phyloP scores from a whole-genome alignment of 2,329 filamentous ascomycete genomes.

The Penicillium polonicum region DNA sequence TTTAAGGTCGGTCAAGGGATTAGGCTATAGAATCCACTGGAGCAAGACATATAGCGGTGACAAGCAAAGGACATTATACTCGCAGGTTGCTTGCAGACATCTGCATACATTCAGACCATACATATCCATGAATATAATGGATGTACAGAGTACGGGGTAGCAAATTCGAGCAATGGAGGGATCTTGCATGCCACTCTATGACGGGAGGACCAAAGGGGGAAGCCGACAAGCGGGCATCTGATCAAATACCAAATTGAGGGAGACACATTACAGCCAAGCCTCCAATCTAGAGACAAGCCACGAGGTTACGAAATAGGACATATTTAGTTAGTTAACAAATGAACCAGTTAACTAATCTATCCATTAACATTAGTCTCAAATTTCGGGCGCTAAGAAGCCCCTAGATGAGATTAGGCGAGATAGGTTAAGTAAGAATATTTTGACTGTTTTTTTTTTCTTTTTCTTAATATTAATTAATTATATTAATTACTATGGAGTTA shows the following conservation, averaged over 20 bases:
- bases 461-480: background rate
- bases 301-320: background rate
- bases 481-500: background rate
- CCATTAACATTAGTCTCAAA: background rate
- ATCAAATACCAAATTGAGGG: conserved; percentile 14
- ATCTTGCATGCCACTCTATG: conserved; percentile 6
- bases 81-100: background rate
- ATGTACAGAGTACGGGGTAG: background rate
- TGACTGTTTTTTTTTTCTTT: background rate
- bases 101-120: background rate
- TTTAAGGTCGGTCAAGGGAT: background rate
- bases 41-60: conserved; percentile 8
- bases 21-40: too few species aligned
- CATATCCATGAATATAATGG: background rate
- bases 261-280: background rate
- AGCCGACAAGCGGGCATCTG: conserved; percentile 13
- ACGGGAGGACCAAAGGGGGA: conserved; percentile 22
- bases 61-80: background rate
- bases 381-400: conserved; percentile 7
- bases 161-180: background rate
- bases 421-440: background rate
- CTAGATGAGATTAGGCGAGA: background rate
- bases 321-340: background rate
- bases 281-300: background rate
- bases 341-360: background rate